phyloP scores from a whole-genome alignment of 352 stramenopile genomes.

The Globisporangium nunn region DNA sequence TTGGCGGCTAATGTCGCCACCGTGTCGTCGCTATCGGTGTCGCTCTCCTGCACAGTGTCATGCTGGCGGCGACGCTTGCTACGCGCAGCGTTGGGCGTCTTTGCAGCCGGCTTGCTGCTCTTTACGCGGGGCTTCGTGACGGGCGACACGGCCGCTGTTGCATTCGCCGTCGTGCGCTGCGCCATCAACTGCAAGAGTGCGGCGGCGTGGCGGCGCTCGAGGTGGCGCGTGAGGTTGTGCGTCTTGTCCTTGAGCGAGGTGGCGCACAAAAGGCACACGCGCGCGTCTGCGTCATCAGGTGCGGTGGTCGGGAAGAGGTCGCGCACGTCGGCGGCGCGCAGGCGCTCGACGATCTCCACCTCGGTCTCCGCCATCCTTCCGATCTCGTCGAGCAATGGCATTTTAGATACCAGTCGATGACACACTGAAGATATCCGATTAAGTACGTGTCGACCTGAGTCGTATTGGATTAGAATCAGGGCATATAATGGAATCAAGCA shows the following conservation, averaged over 20 bases:
- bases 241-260: constrained; percentile 57
- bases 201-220: constrained; percentile 43
- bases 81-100: too few species aligned
- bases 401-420: neutral
- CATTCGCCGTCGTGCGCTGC: constrained; percentile 20
- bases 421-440: neutral
- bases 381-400: neutral
- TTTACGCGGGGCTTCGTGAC: neutral
- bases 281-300: constrained; percentile 28
- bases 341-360: constrained; percentile 44
- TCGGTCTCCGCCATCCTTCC: constrained; percentile 35
- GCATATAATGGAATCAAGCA: neutral
- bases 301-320: constrained; percentile 39
- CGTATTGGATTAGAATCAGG: too few species aligned
- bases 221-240: constrained; percentile 54
- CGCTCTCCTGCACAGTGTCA: neutral
- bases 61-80: neutral
- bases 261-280: constrained; percentile 37
- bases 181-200: constrained; percentile 44
- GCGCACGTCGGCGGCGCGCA: constrained; percentile 38
- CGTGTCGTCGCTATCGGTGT: neutral
- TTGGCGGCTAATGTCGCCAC: neutral
- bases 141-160: constrained; percentile 6
- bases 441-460: neutral
- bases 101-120: neutral